Evolutionary conservation across 78 protist genomes (phyloP), one percentile per base, ranked within the genome.

Genomic region (Guillardia theta): DNA sequence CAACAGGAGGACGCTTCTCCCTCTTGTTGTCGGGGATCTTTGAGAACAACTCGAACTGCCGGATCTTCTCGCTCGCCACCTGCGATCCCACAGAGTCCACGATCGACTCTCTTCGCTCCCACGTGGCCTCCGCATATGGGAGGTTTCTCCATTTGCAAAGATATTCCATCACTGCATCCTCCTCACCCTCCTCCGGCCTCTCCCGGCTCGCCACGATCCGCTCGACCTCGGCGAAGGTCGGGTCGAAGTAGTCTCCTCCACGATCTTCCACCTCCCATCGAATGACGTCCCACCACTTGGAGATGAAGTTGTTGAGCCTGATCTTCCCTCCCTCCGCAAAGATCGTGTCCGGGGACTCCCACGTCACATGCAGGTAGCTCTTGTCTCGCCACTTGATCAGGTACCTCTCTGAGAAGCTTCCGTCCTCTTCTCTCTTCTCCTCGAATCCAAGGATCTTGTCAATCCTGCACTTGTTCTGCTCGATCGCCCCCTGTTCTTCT

Each of bases 121-220:
- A 62, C 0, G 94, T 30, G 48, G 30, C 4, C 50, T 93, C 94
- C 36, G 58, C 45, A 15, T 93, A 93, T 5, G 80, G 94, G 41
- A 64, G 92, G 36, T 37, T 33, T 33, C 92, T 64, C 88, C 94
- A 93, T 48, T 62, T 62, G 54, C 41, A 45, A 0, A 46, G 70
- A 12, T 46, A 88, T 70, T 48, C 93, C 48, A 58, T 24, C 70
- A 27, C 70, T 58, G 21, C 27, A 6, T 58, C 70, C 70, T 58
- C 70, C 2, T 58, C 70, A 50, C 58, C 58, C 30, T 58, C 6
- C 27, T 9, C 27, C 39, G 27, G 21, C 70, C 4, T 9, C 6
- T 58, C 70, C 6, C 70, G 2, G 4, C 39, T 27, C 27, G 70
- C 70, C 70, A 58, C 70, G 70, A 58, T 58, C 27, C 70, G 70